Conservation (phyloP, 176 grass and related monocot species). For the Aegilops bicornis region DNA sequence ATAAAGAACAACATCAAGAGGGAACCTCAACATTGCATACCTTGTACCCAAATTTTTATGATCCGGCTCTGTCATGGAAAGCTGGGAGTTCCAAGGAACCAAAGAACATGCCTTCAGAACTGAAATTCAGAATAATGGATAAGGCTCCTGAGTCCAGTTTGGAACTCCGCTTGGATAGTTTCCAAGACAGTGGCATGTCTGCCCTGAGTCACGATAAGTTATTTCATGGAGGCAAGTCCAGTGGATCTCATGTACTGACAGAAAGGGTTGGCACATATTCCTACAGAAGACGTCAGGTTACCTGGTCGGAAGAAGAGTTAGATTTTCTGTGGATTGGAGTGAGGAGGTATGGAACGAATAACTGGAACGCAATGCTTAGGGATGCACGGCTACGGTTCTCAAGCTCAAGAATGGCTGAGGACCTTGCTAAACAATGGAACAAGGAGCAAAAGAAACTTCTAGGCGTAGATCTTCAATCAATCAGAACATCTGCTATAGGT, state of each 20-base stretch:
- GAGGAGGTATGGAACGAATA: conserved; percentile 82
- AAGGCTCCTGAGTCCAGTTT: conserved; percentile 37
- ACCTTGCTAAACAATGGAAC: conserved; percentile 80
- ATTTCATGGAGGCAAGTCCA: conserved; percentile 29
- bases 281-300: conserved; percentile 40
- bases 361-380: conserved; percentile 77
- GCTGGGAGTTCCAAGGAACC: conserved; percentile 33
- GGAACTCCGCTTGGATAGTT: conserved; percentile 40
- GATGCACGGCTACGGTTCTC: conserved; percentile 66
- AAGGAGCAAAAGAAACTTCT: conserved; percentile 88
- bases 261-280: conserved; percentile 41
- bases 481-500: conserved; percentile 22
- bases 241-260: conserved; percentile 38
- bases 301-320: conserved; percentile 91
- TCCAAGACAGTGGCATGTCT: conserved; percentile 14
- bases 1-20: conserved; percentile 37
- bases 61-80: conserved; percentile 30
- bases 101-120: conserved; percentile 28
- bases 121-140: conserved; percentile 45
- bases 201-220: conserved; percentile 21
- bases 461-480: conserved; percentile 35
- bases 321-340: conserved; percentile 99
- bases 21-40: conserved; percentile 30
- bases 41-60: conserved; percentile 42
- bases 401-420: conserved; percentile 57